Percentiles rank a stretch among this genome's conserved stretches.
Evolutionary conservation across 164 flowering plant species (phyloP).

Genomic region (Magnolia kwangsiensis): DNA sequence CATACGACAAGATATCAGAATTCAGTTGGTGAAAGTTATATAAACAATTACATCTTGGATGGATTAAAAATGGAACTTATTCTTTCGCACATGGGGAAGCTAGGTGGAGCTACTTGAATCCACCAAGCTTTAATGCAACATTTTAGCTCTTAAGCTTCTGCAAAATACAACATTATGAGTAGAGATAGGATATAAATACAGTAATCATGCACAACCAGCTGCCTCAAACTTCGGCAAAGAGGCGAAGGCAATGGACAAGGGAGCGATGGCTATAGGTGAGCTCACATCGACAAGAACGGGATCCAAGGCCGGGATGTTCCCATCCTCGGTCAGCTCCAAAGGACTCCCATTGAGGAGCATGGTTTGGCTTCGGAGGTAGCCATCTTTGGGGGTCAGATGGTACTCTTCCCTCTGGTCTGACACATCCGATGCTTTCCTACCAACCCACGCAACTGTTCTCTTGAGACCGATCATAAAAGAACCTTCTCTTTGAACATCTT

Average conservation of each 20-base stretch:
- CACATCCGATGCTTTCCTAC: slow-evolving; percentile 44
- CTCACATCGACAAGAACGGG: slow-evolving; percentile 35
- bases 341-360: slow-evolving; percentile 68
- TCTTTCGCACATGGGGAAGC: not conserved
- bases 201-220: slow-evolving; percentile 50
- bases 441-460: slow-evolving; percentile 59
- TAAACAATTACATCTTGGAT: not conserved
- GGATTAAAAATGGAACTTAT: not conserved
- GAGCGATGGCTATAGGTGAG: slow-evolving; percentile 45
- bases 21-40: not conserved
- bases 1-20: not conserved
- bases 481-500: slow-evolving; percentile 12
- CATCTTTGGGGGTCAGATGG: slow-evolving; percentile 65
- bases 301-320: slow-evolving; percentile 52
- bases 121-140: not conserved
- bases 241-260: slow-evolving; percentile 74
- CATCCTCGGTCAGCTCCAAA: slow-evolving; percentile 44
- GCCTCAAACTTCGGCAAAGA: slow-evolving; percentile 56
- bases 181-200: not conserved
- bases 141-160: not conserved
- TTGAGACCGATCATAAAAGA: slow-evolving; percentile 39
- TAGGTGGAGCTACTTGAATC: not conserved
- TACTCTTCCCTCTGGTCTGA: slow-evolving; percentile 27
- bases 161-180: not conserved
- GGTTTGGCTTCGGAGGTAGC: slow-evolving; percentile 60